Evolutionary conservation across 345 rosid species (phyloP).

Genomic region (Odontarrhena argentea): DNA sequence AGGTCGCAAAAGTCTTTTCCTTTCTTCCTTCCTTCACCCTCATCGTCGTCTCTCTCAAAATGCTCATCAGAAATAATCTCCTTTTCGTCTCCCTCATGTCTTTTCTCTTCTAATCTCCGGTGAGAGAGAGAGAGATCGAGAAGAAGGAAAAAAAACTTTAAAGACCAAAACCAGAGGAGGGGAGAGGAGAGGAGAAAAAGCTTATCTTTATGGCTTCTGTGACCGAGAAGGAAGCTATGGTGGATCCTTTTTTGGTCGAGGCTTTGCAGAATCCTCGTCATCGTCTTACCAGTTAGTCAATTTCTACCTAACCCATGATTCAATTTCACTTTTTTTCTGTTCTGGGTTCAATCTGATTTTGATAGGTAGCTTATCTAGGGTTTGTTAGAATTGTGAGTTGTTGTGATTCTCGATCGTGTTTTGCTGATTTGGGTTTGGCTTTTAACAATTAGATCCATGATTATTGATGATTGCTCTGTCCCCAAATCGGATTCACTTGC

Average conservation of each 20-base stretch:
- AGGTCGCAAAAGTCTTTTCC: slow-evolving; percentile 40
- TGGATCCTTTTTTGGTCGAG: slow-evolving; percentile 93
- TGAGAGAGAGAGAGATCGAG: slow-evolving; percentile 25
- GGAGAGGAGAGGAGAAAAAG: slow-evolving; percentile 13
- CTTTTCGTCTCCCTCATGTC: slow-evolving; percentile 35
- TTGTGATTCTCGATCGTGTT: slow-evolving; percentile 9
- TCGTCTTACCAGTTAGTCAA: slow-evolving; percentile 80
- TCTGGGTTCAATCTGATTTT: slow-evolving; percentile 13
- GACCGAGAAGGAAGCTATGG: slow-evolving; percentile 64
- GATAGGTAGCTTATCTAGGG: slow-evolving; percentile 31
- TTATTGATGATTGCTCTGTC: neutral
- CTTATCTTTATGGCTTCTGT: slow-evolving; percentile 28
- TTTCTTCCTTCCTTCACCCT: slow-evolving; percentile 33
- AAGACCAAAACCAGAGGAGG: neutral
- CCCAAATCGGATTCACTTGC: neutral
- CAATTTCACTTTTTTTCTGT: slow-evolving; percentile 20
- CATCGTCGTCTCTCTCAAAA: slow-evolving; percentile 20
- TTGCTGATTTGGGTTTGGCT: slow-evolving; percentile 23
- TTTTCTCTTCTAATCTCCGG: slow-evolving; percentile 42
- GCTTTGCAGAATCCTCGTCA: slow-evolving; percentile 95
- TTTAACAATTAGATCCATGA: slow-evolving; percentile 30
- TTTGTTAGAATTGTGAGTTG: slow-evolving; percentile 30
- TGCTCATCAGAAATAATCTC: slow-evolving; percentile 40
- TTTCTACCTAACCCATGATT: slow-evolving; percentile 29
- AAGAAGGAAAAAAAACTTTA: neutral